phyloP scores from a whole-genome alignment of 768 basidiomycete genomes.

The Termitomyces sp. region DNA sequence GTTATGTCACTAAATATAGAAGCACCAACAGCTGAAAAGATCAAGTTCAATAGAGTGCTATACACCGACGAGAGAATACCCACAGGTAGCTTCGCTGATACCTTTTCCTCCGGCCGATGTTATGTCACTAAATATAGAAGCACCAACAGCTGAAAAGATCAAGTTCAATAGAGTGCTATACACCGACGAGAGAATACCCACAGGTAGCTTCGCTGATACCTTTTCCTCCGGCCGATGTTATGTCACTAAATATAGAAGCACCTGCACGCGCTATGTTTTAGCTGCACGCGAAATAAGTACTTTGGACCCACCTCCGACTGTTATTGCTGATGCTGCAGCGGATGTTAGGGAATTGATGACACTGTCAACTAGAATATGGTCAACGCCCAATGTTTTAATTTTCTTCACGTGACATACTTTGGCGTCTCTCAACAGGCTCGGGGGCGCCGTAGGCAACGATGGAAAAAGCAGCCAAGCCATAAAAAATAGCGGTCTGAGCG shows the following conservation, averaged over 20 bases:
- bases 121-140: slow-evolving; percentile 5
- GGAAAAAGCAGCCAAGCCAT: slow-evolving; percentile 29
- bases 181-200: no score
- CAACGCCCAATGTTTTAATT: background rate
- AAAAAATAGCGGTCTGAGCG: slow-evolving; percentile 28
- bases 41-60: slow-evolving; percentile 15
- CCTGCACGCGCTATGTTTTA: slow-evolving; percentile 21
- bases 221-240: slow-evolving; percentile 16
- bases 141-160: no score
- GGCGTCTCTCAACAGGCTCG: slow-evolving; percentile 30
- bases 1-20: slow-evolving; percentile 31
- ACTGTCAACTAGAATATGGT: slow-evolving; percentile 25
- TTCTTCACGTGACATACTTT: slow-evolving; percentile 27
- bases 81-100: slow-evolving; percentile 30
- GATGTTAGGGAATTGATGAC: slow-evolving; percentile 34
- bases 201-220: no score
- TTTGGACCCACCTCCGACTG: slow-evolving; percentile 20
- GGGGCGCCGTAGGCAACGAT: slow-evolving; percentile 30
- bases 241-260: slow-evolving; percentile 34
- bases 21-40: slow-evolving; percentile 42
- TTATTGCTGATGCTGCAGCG: slow-evolving; percentile 22
- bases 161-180: no score
- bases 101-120: slow-evolving; percentile 23
- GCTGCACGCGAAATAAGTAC: background rate
- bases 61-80: background rate